Percentiles rank a stretch among this genome's conserved stretches.
Evolutionary conservation across 768 basidiomycete species (phyloP).

Genomic region (Auriculariales sp.): DNA sequence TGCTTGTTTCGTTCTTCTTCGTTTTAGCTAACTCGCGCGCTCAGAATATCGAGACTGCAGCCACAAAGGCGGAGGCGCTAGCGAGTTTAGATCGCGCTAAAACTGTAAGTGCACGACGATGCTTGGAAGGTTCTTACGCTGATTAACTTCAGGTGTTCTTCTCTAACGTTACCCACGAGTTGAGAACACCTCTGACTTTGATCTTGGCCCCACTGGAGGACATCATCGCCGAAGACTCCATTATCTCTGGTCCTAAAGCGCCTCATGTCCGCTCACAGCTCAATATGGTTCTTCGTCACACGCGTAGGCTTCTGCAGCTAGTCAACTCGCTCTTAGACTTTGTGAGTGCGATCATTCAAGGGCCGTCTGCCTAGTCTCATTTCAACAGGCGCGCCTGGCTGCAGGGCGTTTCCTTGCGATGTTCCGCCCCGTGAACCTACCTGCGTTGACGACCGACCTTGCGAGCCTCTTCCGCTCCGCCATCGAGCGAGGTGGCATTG

Average conservation of each 20-base stretch:
- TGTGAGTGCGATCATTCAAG: no score
- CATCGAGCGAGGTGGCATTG: neutral
- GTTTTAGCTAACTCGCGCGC: no score
- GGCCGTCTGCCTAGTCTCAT: no score
- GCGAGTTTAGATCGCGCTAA: neutral
- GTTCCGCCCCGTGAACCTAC: neutral
- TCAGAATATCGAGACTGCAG: neutral
- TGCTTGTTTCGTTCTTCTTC: no score
- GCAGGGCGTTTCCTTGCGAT: neutral
- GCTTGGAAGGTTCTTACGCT: neutral
- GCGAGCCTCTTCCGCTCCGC: constrained; percentile 1
- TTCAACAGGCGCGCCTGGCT: neutral
- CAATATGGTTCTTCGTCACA: neutral
- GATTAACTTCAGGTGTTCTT: neutral
- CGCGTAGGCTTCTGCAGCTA: neutral
- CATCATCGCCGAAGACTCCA: neutral
- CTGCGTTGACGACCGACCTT: neutral
- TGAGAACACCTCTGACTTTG: neutral
- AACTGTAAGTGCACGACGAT: no score
- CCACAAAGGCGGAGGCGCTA: neutral
- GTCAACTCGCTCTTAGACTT: neutral
- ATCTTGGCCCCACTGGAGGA: neutral
- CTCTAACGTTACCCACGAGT: no score
- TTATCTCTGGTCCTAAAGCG: no score
- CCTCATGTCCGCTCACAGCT: neutral